Percentiles rank a stretch among this genome's conserved stretches.
Conservation (phyloP, 768 basidiomycete species). For the Auriscalpium microsporum region DNA sequence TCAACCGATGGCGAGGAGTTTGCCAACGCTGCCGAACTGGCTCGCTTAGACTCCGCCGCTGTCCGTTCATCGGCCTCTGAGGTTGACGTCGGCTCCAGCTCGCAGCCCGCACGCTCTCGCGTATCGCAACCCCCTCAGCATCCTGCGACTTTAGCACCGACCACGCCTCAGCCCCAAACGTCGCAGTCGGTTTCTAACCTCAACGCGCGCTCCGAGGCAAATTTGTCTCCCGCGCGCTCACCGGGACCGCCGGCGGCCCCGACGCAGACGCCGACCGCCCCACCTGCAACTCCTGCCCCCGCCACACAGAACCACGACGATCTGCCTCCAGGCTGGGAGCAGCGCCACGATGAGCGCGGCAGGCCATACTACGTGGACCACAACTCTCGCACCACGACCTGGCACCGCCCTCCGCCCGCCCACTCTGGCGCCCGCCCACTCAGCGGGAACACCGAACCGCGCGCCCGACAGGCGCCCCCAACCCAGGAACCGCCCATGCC, state of each 20-base stretch:
- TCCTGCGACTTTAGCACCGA: no score
- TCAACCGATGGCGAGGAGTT: slow-evolving; percentile 22
- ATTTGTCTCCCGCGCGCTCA: neutral
- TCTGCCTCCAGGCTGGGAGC: slow-evolving; percentile 78
- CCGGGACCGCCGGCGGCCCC: neutral
- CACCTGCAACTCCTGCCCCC: slow-evolving; percentile 1
- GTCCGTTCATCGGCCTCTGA: slow-evolving; percentile 6
- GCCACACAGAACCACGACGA: slow-evolving; percentile 46
- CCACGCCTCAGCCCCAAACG: neutral
- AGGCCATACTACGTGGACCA: slow-evolving; percentile 86
- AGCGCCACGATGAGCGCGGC: slow-evolving; percentile 62
- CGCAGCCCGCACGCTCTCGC: neutral
- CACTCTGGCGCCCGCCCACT: slow-evolving; percentile 18
- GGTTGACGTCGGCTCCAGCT: slow-evolving; percentile 2
- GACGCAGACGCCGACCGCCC: slow-evolving; percentile 1
- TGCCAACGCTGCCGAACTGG: slow-evolving; percentile 7
- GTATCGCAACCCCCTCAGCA: neutral
- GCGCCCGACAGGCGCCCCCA: slow-evolving; percentile 11
- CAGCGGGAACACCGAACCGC: slow-evolving; percentile 11
- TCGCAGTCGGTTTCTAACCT: neutral
- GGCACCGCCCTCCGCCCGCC: slow-evolving; percentile 47
- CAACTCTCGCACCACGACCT: slow-evolving; percentile 70
- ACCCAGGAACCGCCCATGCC: slow-evolving; percentile 1
- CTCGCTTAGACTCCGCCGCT: slow-evolving; percentile 15
- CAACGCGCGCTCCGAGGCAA: slow-evolving; percentile 1